Base-by-base conservation (phyloP, 2,329 filamentous ascomycete genomes). In the Aspergillus neoniger region DNA sequence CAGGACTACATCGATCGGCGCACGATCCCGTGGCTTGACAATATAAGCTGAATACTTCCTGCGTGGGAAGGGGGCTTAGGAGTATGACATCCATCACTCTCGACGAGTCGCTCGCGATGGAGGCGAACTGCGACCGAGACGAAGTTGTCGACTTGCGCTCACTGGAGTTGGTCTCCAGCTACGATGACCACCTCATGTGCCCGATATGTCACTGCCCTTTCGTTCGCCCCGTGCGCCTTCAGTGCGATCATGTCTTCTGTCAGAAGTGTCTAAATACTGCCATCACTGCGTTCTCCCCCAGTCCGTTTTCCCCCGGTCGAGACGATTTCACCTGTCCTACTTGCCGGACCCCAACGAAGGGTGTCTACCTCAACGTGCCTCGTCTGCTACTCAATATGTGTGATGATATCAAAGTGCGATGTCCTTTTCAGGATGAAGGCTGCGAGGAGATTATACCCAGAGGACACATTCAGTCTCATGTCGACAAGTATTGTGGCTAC, bases 241-340 rank as follows among this genome's bases (percentile, higher is more conserved):
- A 83, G 64, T 88, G 86, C 73, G 85, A 88, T 64, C 86, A 88
- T 74, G 83, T 85, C 64, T 88, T 88, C 75, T 88, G 86, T 74
- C 77, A 80, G 57, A 80, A 82, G 23, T 88, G 86, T 68, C 77
- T 88, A 61, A 79, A 79, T 54, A 76, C 79, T 48, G 80, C 80
- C 14, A 81, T 82, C 69, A 77, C 70, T 39, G 74, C 69, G 23
- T 72, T 74, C 55, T 66, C 63, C 47, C 58, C 68, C 60, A 66
- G 65, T 48, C 69, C 25, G 25, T 72, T 74, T 56, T 66, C 63
- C 49, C 58, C 68, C 60, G 66, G 65, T 48, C 69, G 71, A 51
- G 69, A 74, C 14, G 70, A 75, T 30, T 78, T 77, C 64, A 79
- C 76, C 36, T 88, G 86, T 74, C 86, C 86, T 50, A 82, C 82